Evolutionary conservation across 805 yeast species (phyloP).

Genomic region (Candida xiaguanensis): DNA sequence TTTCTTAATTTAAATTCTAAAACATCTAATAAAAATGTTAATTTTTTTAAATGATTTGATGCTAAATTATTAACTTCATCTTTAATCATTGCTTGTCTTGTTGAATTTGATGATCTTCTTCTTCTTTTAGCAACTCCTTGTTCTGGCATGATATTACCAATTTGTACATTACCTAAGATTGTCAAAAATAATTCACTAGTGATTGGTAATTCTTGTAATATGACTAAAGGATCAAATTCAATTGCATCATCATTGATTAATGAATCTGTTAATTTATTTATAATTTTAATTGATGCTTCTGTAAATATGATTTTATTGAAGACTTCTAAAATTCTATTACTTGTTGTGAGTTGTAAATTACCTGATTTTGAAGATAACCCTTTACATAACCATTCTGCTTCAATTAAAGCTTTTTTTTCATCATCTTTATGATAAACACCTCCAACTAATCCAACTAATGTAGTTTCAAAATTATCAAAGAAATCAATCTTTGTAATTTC

Average conservation of each 20-base stretch:
- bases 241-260: slow-evolving; percentile 44
- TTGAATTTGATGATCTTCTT: slow-evolving; percentile 77
- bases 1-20: slow-evolving; percentile 51
- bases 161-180: slow-evolving; percentile 56
- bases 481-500: slow-evolving; percentile 47
- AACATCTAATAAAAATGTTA: slow-evolving; percentile 77
- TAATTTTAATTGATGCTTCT: slow-evolving; percentile 55
- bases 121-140: slow-evolving; percentile 63
- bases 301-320: slow-evolving; percentile 51
- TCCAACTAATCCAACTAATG: slow-evolving; percentile 57
- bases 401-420: slow-evolving; percentile 40
- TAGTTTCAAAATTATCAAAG: slow-evolving; percentile 48
- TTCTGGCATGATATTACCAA: slow-evolving; percentile 45
- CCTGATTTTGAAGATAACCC: slow-evolving; percentile 45
- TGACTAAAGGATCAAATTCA: slow-evolving; percentile 37
- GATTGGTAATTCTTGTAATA: slow-evolving; percentile 53
- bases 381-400: slow-evolving; percentile 57
- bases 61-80: slow-evolving; percentile 74
- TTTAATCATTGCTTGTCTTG: slow-evolving; percentile 70
- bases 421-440: slow-evolving; percentile 43
- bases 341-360: slow-evolving; percentile 39
- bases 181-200: slow-evolving; percentile 55
- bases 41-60: slow-evolving; percentile 68
- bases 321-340: slow-evolving; percentile 48
- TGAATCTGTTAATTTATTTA: slow-evolving; percentile 46